A percentile compares a stretch with the other conserved stretches of the same genome.
Conservation (phyloP, 2,329 filamentous ascomycete species). For the Colletotrichum kahawae region DNA sequence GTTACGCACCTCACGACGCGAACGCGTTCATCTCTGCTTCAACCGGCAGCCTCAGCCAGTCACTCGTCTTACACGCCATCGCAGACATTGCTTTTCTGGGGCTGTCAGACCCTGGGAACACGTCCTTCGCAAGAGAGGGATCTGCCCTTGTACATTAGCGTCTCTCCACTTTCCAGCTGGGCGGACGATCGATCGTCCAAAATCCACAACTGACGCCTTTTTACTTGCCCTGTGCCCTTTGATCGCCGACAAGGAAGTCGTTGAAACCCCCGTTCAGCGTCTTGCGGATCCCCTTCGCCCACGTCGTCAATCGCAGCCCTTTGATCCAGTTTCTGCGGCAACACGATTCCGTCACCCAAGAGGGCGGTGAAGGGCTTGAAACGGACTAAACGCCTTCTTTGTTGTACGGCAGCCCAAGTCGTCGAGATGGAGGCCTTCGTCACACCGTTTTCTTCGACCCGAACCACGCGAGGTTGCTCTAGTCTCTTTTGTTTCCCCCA, state of each 20-base stretch:
- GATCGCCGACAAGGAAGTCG: not conserved
- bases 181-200: not conserved
- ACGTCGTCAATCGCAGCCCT: not conserved
- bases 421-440: not conserved
- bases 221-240: not conserved
- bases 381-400: slow-evolving; percentile 11
- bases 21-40: not conserved
- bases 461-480: not conserved
- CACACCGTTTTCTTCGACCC: not conserved
- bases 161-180: not conserved
- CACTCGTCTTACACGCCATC: not conserved
- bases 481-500: not conserved
- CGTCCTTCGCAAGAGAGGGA: not conserved
- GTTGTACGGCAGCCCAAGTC: not conserved
- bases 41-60: not conserved
- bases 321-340: not conserved
- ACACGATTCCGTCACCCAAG: not conserved
- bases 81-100: not conserved
- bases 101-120: not conserved
- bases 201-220: not conserved
- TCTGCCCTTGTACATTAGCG: not conserved
- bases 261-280: not conserved
- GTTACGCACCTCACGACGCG: not conserved
- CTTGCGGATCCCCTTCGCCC: not conserved
- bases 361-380: slow-evolving; percentile 12